Conservation (phyloP, 2,329 filamentous ascomycete species). For the Diaporthe destruens region DNA sequence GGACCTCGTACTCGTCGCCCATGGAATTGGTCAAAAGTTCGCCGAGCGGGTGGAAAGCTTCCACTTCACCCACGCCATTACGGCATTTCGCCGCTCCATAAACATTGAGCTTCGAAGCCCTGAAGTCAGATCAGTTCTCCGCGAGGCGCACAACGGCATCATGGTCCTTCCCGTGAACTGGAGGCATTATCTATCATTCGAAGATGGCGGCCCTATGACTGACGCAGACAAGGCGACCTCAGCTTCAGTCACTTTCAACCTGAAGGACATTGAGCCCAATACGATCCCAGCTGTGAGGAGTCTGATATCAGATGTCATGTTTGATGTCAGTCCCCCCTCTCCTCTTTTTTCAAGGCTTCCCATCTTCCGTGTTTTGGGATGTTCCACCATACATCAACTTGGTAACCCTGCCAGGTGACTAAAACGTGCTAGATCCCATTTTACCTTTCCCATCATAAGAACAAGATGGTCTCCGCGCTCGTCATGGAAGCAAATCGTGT, state of each 20-base stretch:
- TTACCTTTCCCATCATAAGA: conserved; percentile 96
- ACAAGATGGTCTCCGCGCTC: conserved; percentile 92
- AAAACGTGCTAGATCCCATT: conserved; percentile 75
- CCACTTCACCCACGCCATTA: conserved; percentile 97
- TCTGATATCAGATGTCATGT: conserved; percentile 97
- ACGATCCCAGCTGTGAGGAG: conserved; percentile 93
- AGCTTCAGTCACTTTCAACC: conserved; percentile 68
- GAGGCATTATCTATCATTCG: conserved; percentile 89
- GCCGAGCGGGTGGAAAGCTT: conserved; percentile 96
- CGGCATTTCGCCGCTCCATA: conserved; percentile 85
- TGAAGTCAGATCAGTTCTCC: conserved; percentile 79
- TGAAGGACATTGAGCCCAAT: conserved; percentile 92
- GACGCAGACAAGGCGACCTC: conserved; percentile 67
- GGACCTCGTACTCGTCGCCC: conserved; percentile 90
- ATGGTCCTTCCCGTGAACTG: conserved; percentile 97
- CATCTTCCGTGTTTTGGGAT: background rate
- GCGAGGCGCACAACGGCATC: conserved; percentile 84
- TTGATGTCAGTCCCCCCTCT: conserved; percentile 66
- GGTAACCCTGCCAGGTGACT: background rate
- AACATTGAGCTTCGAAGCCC: conserved; percentile 85
- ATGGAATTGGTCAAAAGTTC: conserved; percentile 96
- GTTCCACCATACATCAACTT: background rate
- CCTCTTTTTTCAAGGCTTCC: background rate
- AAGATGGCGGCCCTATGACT: conserved; percentile 77
- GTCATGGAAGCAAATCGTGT: conserved; percentile 93